These are phyloP conservation scores for Gastrolobium villosum DNA, from an alignment of 306 rosid genomes.

Conservation along the genomic window DNA sequence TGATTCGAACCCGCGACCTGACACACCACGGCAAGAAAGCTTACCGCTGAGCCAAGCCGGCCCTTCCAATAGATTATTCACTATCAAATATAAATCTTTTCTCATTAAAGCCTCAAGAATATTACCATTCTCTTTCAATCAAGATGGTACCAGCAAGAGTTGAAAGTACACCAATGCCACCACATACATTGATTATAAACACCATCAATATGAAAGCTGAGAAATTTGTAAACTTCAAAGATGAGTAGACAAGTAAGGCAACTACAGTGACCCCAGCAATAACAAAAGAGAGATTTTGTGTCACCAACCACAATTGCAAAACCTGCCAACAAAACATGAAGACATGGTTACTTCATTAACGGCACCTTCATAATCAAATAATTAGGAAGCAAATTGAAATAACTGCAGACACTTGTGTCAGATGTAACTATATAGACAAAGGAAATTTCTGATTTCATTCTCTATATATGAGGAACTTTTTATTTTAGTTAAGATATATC, in stretches of 20 bases:
- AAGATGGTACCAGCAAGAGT: slow-evolving; percentile 90
- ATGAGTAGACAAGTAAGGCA: slow-evolving; percentile 60
- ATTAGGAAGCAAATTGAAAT: background rate
- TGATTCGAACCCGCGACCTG: too few species aligned
- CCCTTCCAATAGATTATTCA: too few species aligned
- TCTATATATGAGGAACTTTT: background rate
- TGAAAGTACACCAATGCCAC: slow-evolving; percentile 85
- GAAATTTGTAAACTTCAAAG: slow-evolving; percentile 68
- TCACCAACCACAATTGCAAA: slow-evolving; percentile 80
- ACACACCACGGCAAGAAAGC: too few species aligned
- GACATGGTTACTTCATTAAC: background rate
- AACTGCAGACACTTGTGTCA: background rate
- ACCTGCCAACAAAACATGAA: slow-evolving; percentile 64
- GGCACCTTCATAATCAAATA: background rate
- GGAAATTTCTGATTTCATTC: background rate
- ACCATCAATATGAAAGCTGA: slow-evolving; percentile 62
- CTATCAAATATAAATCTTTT: too few species aligned
- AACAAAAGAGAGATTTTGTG: slow-evolving; percentile 78
- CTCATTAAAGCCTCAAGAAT: slow-evolving; percentile 7
- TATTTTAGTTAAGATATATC: background rate
- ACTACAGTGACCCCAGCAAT: slow-evolving; percentile 79
- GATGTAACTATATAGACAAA: too few species aligned
- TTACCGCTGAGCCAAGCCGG: too few species aligned
- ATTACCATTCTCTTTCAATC: slow-evolving; percentile 96
- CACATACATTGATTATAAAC: slow-evolving; percentile 70